These are phyloP conservation scores for Galeopsis tetrahit DNA, from an alignment of 257 asterid species.

Conservation along the genomic window DNA sequence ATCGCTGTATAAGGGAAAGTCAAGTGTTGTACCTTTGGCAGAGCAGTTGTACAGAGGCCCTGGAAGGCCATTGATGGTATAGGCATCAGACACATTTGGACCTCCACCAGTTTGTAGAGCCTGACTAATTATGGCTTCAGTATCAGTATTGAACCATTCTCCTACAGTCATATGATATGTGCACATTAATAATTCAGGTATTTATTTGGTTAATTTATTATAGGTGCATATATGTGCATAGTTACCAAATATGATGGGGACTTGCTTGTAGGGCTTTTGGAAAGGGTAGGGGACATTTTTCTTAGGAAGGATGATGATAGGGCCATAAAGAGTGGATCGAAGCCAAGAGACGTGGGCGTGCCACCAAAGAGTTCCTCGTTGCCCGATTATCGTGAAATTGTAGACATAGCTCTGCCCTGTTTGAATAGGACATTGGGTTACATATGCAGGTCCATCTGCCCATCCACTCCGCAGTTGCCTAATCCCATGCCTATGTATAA, in stretches of 20 bases:
- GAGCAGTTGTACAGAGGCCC: conserved; percentile 35
- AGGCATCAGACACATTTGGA: conserved; percentile 34
- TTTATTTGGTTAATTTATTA: neutral
- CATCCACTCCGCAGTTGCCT: conserved; percentile 32
- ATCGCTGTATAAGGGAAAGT: too few relatives aligned
- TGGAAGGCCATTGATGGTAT: conserved; percentile 35
- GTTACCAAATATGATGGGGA: conserved; percentile 70
- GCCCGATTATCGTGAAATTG: conserved; percentile 26
- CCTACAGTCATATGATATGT: neutral
- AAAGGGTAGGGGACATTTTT: conserved; percentile 55
- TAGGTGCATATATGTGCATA: neutral
- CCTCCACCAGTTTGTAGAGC: conserved; percentile 34
- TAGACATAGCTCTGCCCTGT: conserved; percentile 32
- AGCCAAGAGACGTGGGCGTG: conserved; percentile 54
- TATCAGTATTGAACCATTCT: conserved; percentile 34
- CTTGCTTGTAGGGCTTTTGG: conserved; percentile 54
- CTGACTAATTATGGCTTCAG: conserved; percentile 32
- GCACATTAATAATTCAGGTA: neutral
- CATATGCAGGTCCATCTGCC: conserved; percentile 33
- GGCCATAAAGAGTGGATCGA: conserved; percentile 59
- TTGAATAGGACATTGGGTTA: conserved; percentile 32
- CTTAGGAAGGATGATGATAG: conserved; percentile 63
- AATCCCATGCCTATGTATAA: conserved; percentile 24
- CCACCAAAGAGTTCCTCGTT: conserved; percentile 35
- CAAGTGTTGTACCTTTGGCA: conserved; percentile 8